A percentile compares a stretch with the other conserved stretches of the same genome.
These are phyloP conservation scores for Aspergillus udagawae DNA, from an alignment of 2,329 filamentous ascomycete genomes.

Conservation along the genomic window DNA sequence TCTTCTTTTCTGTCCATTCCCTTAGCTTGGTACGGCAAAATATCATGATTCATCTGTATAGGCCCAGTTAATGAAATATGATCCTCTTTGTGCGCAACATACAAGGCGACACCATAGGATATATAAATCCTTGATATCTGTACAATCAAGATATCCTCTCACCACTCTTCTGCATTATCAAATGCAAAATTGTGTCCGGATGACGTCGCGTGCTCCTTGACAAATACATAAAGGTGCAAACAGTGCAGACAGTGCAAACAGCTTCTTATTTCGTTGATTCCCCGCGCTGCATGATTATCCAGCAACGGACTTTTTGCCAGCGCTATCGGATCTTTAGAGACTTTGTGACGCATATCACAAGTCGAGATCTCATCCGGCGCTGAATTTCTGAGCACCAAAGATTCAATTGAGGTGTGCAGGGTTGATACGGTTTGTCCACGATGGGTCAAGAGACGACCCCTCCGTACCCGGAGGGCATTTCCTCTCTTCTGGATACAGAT, in stretches of 20 bases:
- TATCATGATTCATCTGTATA: neutral
- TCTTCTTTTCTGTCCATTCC: neutral
- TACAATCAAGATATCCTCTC: neutral
- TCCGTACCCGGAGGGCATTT: slow-evolving; percentile 62
- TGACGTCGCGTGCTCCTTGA: neutral
- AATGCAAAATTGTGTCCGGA: neutral
- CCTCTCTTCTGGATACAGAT: slow-evolving; percentile 77
- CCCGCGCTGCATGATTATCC: neutral
- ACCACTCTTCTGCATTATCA: neutral
- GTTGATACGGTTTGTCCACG: slow-evolving; percentile 3
- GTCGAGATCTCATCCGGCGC: neutral
- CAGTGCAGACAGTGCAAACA: slow-evolving; percentile 9
- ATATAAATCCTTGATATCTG: neutral
- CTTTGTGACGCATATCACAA: neutral
- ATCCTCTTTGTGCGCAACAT: neutral
- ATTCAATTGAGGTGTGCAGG: neutral
- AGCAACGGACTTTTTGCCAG: neutral
- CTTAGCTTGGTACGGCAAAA: neutral
- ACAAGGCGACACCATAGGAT: neutral
- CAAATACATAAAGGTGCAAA: neutral
- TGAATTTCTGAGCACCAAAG: neutral
- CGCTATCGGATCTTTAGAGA: neutral
- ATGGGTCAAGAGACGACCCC: slow-evolving; percentile 27
- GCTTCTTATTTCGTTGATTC: neutral
- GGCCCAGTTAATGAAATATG: neutral